Conservation (phyloP, 441 rosid species). For the Erodium texanum region DNA sequence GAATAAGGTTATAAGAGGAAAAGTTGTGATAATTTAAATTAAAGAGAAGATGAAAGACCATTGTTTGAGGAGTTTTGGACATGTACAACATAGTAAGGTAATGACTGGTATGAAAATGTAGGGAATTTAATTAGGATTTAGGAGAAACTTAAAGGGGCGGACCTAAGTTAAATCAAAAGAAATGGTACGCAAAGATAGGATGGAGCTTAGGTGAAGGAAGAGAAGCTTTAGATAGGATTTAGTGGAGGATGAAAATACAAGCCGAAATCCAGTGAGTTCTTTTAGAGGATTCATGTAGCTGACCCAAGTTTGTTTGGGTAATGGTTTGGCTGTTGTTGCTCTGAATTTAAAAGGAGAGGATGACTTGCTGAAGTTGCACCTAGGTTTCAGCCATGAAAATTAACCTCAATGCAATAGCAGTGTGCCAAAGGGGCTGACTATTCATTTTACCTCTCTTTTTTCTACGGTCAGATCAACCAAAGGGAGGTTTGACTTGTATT, state of each 20-base stretch:
- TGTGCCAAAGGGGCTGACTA: neutral
- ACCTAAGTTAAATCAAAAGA: neutral
- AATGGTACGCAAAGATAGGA: neutral
- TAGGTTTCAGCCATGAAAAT: neutral
- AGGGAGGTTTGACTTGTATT: neutral
- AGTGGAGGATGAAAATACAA: neutral
- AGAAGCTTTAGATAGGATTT: neutral
- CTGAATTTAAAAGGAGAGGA: no score
- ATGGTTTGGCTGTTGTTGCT: neutral
- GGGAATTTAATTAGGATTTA: no score
- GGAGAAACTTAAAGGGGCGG: neutral
- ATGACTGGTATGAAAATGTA: no score
- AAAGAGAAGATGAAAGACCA: no score
- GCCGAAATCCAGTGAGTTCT: neutral
- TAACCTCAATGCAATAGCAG: neutral
- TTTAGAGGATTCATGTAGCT: neutral
- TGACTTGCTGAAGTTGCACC: neutral
- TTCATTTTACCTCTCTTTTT: neutral
- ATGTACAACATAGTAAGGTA: no score
- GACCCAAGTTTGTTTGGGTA: neutral
- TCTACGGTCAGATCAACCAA: neutral
- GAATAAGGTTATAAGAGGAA: no score
- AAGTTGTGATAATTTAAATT: no score
- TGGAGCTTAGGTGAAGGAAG: neutral
- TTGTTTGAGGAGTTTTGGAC: no score